phyloP scores from a whole-genome alignment of 257 asterid genomes.

The Petunia secreta region DNA sequence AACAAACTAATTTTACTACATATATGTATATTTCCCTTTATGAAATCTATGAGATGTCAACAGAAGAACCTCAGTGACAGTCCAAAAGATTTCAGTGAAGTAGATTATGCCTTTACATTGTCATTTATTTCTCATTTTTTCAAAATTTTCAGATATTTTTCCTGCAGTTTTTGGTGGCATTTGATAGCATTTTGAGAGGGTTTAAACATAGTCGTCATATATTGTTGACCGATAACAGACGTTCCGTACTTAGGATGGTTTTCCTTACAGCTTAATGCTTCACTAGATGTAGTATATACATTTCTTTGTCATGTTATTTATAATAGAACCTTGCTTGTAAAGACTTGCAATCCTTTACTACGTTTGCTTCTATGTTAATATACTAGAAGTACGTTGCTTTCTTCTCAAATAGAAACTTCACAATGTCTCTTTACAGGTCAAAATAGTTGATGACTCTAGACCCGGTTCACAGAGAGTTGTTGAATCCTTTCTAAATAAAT shows the following conservation, averaged over 20 bases:
- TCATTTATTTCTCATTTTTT: neutral
- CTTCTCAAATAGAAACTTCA: neutral
- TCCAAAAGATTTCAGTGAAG: too few relatives aligned
- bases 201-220: neutral
- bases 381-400: neutral
- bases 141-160: neutral
- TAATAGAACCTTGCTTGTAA: neutral
- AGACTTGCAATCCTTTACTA: neutral
- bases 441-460: constrained; percentile 73
- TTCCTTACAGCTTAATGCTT: neutral
- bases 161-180: neutral
- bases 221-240: neutral
- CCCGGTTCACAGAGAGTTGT: constrained; percentile 60
- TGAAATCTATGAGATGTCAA: neutral
- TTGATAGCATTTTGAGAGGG: neutral
- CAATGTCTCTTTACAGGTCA: constrained; percentile 54
- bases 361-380: neutral
- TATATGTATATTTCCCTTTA: neutral
- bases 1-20: neutral
- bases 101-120: too few relatives aligned
- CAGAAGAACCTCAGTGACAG: neutral
- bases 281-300: neutral
- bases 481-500: constrained; percentile 77
- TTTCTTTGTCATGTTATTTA: neutral
- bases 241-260: neutral